These are phyloP conservation scores for Alternaria sp. DNA, from an alignment of 2,329 filamentous ascomycete genomes.

Conservation along the genomic window DNA sequence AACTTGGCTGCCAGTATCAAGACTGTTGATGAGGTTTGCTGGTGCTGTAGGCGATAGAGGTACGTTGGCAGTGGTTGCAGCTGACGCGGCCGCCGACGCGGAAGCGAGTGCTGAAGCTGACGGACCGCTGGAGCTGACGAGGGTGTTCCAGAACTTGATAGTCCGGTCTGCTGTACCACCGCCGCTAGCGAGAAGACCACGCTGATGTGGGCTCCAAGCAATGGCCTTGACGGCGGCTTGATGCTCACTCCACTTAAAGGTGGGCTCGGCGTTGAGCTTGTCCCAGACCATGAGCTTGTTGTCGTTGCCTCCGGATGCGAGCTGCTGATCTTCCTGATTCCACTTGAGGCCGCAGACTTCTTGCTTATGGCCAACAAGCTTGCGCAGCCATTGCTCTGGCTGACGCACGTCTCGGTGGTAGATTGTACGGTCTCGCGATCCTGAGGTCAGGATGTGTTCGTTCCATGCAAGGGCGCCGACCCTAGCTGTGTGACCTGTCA, in stretches of 20 bases:
- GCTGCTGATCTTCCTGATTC: slow-evolving; percentile 94
- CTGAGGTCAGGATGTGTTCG: slow-evolving; percentile 94
- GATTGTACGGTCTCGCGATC: slow-evolving; percentile 89
- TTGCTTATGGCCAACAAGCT: slow-evolving; percentile 93
- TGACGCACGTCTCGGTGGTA: slow-evolving; percentile 95
- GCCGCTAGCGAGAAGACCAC: slow-evolving; percentile 90
- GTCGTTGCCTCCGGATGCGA: slow-evolving; percentile 95
- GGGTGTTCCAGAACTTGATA: slow-evolving; percentile 98
- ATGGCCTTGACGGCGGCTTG: slow-evolving; percentile 97
- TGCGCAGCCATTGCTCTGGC: slow-evolving; percentile 86
- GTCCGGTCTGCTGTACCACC: slow-evolving; percentile 94
- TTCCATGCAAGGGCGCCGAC: slow-evolving; percentile 98
- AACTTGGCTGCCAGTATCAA: slow-evolving; percentile 98
- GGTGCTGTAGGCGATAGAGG: slow-evolving; percentile 45
- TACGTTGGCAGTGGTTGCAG: slow-evolving; percentile 37
- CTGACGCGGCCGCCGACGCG: slow-evolving; percentile 43
- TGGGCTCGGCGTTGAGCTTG: slow-evolving; percentile 86
- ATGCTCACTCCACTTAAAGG: slow-evolving; percentile 94
- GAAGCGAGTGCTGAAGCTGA: slow-evolving; percentile 50
- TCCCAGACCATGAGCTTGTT: slow-evolving; percentile 99
- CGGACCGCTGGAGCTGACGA: slow-evolving; percentile 67
- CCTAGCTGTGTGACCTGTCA: slow-evolving; percentile 93
- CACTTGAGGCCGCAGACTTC: slow-evolving; percentile 96
- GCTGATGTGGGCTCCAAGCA: slow-evolving; percentile 95
- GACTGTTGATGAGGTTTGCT: slow-evolving; percentile 69